Evolutionary conservation across 345 rosid genomes (phyloP).

Genomic region (Gossypium raimondii): DNA sequence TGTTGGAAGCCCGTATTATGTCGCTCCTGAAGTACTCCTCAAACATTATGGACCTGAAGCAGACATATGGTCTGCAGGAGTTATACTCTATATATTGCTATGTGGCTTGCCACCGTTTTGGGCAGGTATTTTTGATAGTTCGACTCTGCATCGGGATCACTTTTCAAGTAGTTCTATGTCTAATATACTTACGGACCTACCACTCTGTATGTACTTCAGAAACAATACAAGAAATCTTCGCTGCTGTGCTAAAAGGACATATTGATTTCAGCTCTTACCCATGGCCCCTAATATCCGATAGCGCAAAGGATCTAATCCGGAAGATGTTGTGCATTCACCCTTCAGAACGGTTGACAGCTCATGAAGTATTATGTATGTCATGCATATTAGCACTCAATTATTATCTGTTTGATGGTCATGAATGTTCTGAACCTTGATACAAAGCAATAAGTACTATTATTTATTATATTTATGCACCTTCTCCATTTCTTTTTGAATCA

Average conservation of each 20-base stretch:
- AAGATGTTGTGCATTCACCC: conserved; percentile 81
- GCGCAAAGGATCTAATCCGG: conserved; percentile 80
- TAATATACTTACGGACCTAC: conserved; percentile 17
- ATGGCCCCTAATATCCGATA: conserved; percentile 90
- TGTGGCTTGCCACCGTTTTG: conserved; percentile 27
- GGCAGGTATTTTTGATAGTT: conserved; percentile 61
- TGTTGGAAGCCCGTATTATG: conserved; percentile 96
- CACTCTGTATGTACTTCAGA: conserved; percentile 38
- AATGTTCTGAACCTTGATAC: background rate
- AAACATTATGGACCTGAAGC: conserved; percentile 53
- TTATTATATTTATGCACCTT: too few relatives aligned
- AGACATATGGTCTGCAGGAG: background rate
- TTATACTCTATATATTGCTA: conserved; percentile 4
- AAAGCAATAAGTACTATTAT: too few relatives aligned
- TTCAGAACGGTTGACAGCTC: conserved; percentile 83
- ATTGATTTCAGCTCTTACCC: conserved; percentile 95
- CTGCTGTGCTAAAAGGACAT: conserved; percentile 89
- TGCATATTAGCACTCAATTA: conserved; percentile 30
- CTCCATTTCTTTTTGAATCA: conserved; percentile 1
- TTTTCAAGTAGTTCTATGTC: conserved; percentile 11
- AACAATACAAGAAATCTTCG: conserved; percentile 97
- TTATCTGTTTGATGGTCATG: background rate
- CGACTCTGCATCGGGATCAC: background rate
- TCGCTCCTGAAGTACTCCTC: conserved; percentile 93
- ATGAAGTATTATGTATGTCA: conserved; percentile 90